Percentiles rank a stretch among this genome's conserved stretches.
These are phyloP conservation scores for Acmispon strigosus DNA, from an alignment of 306 rosid genomes.

Conservation along the genomic window DNA sequence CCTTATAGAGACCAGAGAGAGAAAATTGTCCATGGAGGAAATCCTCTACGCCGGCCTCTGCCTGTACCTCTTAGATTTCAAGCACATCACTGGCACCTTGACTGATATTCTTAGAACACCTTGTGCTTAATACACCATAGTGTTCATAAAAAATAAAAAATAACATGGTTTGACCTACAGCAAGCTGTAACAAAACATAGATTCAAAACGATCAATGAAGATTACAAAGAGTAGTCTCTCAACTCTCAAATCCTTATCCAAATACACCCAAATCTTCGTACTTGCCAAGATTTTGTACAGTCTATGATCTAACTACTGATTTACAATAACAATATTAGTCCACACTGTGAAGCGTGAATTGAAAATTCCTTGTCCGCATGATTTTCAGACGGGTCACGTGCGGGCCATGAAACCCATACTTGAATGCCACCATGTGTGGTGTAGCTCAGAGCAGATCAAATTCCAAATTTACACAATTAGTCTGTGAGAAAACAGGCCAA, in stretches of 20 bases:
- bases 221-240: conserved; percentile 12
- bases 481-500: neutral
- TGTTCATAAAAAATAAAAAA: neutral
- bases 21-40: neutral
- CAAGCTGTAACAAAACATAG: neutral
- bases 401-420: neutral
- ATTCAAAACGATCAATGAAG: conserved; percentile 9
- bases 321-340: neutral
- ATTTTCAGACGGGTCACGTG: neutral
- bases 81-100: neutral
- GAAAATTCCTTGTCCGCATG: neutral
- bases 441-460: neutral
- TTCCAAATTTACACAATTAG: neutral
- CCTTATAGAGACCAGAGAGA: neutral
- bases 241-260: neutral
- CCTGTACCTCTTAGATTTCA: neutral
- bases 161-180: neutral
- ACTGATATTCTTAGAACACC: neutral
- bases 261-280: neutral
- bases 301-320: neutral
- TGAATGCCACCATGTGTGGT: neutral
- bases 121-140: neutral
- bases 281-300: neutral
- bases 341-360: neutral
- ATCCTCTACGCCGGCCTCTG: neutral